Percentiles rank a stretch among this genome's conserved stretches.
Evolutionary conservation across 352 stramenopile species (phyloP).

Genomic region (Pythium graminicola): DNA sequence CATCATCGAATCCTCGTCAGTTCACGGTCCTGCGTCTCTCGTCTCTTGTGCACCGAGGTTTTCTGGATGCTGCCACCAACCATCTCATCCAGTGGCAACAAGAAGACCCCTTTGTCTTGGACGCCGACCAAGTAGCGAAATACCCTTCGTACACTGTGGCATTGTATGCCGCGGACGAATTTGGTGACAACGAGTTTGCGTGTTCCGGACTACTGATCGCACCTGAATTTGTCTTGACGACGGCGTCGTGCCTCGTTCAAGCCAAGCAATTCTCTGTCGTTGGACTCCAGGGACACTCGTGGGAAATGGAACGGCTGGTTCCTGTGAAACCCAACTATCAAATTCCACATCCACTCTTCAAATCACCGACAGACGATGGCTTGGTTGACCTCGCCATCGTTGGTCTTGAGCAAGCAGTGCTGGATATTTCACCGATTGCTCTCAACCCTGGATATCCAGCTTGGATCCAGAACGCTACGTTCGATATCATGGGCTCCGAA

Average conservation of each 20-base stretch:
- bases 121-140: neutral
- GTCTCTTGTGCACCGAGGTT: neutral
- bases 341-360: slow-evolving; percentile 10
- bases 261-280: neutral
- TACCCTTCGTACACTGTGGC: slow-evolving; percentile 3
- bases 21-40: slow-evolving; percentile 7
- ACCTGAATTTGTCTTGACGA: slow-evolving; percentile 22
- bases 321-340: slow-evolving; percentile 6
- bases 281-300: neutral
- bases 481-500: neutral
- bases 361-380: slow-evolving; percentile 3
- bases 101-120: neutral
- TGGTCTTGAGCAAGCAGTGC: slow-evolving; percentile 1
- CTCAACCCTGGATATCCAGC: slow-evolving; percentile 13
- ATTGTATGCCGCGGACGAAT: slow-evolving; percentile 2
- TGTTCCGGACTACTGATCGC: slow-evolving; percentile 21
- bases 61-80: slow-evolving; percentile 13
- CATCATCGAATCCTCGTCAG: neutral
- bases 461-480: slow-evolving; percentile 16
- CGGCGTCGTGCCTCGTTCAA: slow-evolving; percentile 17
- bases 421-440: slow-evolving; percentile 2
- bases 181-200: neutral
- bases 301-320: neutral
- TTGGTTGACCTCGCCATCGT: slow-evolving; percentile 15
- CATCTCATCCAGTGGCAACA: neutral